A percentile compares a stretch with the other conserved stretches of the same genome.
phyloP scores from a whole-genome alignment of 805 yeast genomes.

The Wickerhamiella alocasiicola region DNA sequence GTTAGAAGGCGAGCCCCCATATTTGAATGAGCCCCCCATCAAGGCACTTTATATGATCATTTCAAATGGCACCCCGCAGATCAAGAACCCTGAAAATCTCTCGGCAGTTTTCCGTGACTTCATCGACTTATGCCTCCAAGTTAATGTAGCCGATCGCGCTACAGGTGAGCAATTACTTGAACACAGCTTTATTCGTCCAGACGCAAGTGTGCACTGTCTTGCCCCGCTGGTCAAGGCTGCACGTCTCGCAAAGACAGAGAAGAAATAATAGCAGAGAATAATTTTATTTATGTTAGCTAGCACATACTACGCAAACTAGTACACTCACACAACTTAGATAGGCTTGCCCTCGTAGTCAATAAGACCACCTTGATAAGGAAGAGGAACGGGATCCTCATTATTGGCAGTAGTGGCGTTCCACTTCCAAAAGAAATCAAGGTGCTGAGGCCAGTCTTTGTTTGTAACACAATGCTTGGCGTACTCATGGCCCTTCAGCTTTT shows the following conservation, averaged over 20 bases:
- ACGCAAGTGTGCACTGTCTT: slow-evolving; percentile 24
- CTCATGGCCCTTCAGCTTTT: slow-evolving; percentile 9
- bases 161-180: slow-evolving; percentile 59
- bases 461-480: slow-evolving; percentile 15
- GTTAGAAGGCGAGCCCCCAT: slow-evolving; percentile 99
- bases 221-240: slow-evolving; percentile 29
- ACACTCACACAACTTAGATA: not conserved
- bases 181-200: slow-evolving; percentile 40
- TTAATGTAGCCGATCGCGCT: slow-evolving; percentile 69
- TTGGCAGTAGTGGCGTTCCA: slow-evolving; percentile 19
- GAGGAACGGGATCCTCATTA: slow-evolving; percentile 12
- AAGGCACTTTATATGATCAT: slow-evolving; percentile 90
- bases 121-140: slow-evolving; percentile 66
- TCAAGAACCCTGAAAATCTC: slow-evolving; percentile 76
- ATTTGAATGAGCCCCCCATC: slow-evolving; percentile 88
- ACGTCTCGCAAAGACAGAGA: slow-evolving; percentile 20
- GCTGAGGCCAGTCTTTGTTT: slow-evolving; percentile 17
- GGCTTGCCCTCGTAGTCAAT: slow-evolving; percentile 13
- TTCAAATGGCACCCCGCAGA: slow-evolving; percentile 89
- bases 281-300: not conserved
- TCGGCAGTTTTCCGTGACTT: slow-evolving; percentile 55
- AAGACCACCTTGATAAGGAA: slow-evolving; percentile 15
- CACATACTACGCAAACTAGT: not conserved
- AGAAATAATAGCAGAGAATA: not conserved
- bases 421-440: slow-evolving; percentile 22